Percentiles rank a stretch among this genome's conserved stretches.
These are phyloP conservation scores for Gnaphalium uliginosum DNA, from an alignment of 129 eudicot species.

Conservation along the genomic window DNA sequence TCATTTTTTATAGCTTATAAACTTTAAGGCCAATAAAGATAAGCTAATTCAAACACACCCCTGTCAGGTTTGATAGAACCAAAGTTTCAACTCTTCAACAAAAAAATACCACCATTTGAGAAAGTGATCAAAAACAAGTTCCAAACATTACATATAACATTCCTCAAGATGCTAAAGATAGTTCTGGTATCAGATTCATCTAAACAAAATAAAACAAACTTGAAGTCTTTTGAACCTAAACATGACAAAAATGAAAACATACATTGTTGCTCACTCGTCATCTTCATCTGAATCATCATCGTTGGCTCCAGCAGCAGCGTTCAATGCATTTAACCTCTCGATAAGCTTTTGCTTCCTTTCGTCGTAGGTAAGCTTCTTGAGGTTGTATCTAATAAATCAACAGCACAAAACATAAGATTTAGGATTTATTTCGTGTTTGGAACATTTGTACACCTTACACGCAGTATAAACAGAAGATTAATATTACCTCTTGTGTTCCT, in stretches of 20 bases:
- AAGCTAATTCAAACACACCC: too few relatives aligned
- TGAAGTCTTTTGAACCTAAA: slow-evolving; percentile 29
- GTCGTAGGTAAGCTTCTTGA: slow-evolving; percentile 86
- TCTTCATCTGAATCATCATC: slow-evolving; percentile 68
- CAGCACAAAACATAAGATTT: neutral
- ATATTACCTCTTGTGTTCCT: slow-evolving; percentile 74
- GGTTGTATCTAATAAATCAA: slow-evolving; percentile 52
- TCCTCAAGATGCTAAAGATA: slow-evolving; percentile 23
- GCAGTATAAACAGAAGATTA: neutral
- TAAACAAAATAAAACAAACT: slow-evolving; percentile 28
- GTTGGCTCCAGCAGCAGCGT: slow-evolving; percentile 58
- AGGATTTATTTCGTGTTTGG: neutral
- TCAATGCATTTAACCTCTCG: slow-evolving; percentile 78
- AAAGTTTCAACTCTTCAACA: slow-evolving; percentile 11
- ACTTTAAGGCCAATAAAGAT: too few relatives aligned
- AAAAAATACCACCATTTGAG: slow-evolving; percentile 5
- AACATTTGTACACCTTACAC: neutral
- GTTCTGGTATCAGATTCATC: slow-evolving; percentile 23
- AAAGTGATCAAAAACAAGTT: slow-evolving; percentile 29
- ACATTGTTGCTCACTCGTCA: slow-evolving; percentile 42
- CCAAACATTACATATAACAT: slow-evolving; percentile 21
- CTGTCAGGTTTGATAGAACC: too few relatives aligned
- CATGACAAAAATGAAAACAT: slow-evolving; percentile 6
- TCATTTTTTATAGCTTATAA: too few relatives aligned
- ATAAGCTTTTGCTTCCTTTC: slow-evolving; percentile 83